Evolutionary conservation across 192 early-diverging fungal genomes (phyloP).

Genomic region (Podila clonocystis): DNA sequence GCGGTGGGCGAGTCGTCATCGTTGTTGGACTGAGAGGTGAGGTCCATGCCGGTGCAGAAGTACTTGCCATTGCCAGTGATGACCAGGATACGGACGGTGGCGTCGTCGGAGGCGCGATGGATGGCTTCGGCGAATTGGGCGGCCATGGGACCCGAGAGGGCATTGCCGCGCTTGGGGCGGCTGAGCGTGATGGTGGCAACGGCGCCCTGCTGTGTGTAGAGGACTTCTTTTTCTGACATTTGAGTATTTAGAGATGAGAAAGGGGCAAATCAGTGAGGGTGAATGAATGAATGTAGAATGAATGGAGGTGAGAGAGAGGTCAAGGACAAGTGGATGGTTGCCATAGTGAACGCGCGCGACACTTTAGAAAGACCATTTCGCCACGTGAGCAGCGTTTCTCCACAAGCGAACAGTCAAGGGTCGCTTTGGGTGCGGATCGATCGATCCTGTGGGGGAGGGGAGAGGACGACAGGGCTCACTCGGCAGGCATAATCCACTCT

Average conservation of each 20-base stretch:
- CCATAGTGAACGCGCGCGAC: neutral
- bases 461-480: no score
- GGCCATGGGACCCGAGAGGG: conserved; percentile 60
- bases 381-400: conserved; percentile 17
- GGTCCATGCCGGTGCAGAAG: conserved; percentile 75
- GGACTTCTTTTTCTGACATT: conserved; percentile 49
- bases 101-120: conserved; percentile 55
- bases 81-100: conserved; percentile 60
- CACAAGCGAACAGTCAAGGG: conserved; percentile 1
- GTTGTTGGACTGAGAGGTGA: conserved; percentile 38
- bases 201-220: conserved; percentile 33
- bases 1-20: conserved; percentile 28
- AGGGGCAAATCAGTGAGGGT: neutral
- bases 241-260: neutral
- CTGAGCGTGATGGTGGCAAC: conserved; percentile 64
- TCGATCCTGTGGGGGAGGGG: neutral
- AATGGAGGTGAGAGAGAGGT: neutral
- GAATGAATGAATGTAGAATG: neutral
- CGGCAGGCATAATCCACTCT: no score
- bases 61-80: conserved; percentile 70
- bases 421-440: neutral
- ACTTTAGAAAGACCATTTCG: neutral
- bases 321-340: neutral
- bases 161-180: conserved; percentile 63
- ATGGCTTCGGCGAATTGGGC: conserved; percentile 50